phyloP scores from a whole-genome alignment of 179 eudicot genomes.

The Beta lomatogona region DNA sequence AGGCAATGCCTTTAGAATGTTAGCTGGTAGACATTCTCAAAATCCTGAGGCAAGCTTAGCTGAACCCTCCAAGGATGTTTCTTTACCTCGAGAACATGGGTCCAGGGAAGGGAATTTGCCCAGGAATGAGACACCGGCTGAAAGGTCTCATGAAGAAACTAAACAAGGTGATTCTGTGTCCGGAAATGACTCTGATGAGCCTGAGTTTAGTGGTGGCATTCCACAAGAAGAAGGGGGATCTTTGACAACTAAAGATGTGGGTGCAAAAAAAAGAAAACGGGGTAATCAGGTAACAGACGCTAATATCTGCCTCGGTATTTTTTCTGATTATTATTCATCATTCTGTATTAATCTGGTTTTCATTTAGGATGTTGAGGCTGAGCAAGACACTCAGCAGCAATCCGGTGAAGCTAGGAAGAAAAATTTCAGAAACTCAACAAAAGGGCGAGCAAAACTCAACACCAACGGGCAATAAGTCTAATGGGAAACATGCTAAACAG shows the following conservation, averaged over 20 bases:
- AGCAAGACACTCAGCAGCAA: conserved; percentile 42
- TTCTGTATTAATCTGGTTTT: conserved; percentile 19
- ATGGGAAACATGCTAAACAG: conserved; percentile 69
- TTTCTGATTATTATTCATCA: background rate
- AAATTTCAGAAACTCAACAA: conserved; percentile 38
- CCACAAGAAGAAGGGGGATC: conserved; percentile 53
- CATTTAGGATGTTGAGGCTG: conserved; percentile 53
- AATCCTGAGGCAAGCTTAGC: conserved; percentile 38
- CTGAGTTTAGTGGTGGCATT: conserved; percentile 51
- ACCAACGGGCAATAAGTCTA: conserved; percentile 45
- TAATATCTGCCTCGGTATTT: background rate
- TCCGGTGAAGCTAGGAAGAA: conserved; percentile 49
- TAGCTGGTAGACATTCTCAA: conserved; percentile 40
- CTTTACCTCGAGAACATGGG: conserved; percentile 39
- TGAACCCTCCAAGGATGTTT: conserved; percentile 47
- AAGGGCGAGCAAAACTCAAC: conserved; percentile 52
- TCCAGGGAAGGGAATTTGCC: conserved; percentile 44
- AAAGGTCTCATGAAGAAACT: conserved; percentile 43
- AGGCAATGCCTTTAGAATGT: conserved; percentile 36
- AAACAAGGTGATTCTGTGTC: conserved; percentile 53
- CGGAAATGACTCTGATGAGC: conserved; percentile 62
- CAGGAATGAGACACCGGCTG: conserved; percentile 45
- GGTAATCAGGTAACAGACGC: conserved; percentile 54
- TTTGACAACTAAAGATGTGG: conserved; percentile 49
- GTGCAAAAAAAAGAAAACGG: conserved; percentile 77